Conservation (phyloP, 441 rosid genomes). For the Syzygium syzygioides region DNA sequence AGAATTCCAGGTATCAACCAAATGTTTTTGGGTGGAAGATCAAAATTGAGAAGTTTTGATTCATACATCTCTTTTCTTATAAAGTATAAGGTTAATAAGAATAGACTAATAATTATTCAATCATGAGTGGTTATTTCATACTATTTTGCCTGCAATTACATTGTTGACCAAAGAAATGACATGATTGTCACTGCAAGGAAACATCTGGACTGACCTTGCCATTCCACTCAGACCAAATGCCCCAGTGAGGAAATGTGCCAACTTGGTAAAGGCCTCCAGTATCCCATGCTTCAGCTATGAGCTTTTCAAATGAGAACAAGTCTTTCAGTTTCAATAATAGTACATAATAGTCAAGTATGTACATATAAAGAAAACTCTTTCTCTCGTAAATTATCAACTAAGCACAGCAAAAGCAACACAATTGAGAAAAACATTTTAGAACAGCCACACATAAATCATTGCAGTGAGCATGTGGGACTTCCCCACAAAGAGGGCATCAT, state of each 20-base stretch:
- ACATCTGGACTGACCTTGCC: slow-evolving; percentile 67
- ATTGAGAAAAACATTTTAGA: background rate
- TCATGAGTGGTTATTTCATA: background rate
- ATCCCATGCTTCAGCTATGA: slow-evolving; percentile 98
- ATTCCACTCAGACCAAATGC: slow-evolving; percentile 98
- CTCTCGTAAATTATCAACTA: background rate
- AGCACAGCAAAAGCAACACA: background rate
- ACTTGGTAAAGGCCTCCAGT: slow-evolving; percentile 97
- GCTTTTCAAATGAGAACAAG: slow-evolving; percentile 34
- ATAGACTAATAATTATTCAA: background rate
- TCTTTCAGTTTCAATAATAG: background rate
- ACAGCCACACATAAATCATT: background rate
- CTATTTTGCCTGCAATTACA: background rate
- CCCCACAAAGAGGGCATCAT: background rate
- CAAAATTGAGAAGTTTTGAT: background rate
- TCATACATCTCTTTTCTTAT: background rate
- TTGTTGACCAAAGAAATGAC: background rate
- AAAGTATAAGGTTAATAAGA: background rate
- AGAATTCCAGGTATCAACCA: background rate
- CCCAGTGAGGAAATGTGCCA: slow-evolving; percentile 95
- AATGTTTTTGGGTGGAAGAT: background rate
- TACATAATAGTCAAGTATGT: background rate
- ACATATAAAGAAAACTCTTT: background rate
- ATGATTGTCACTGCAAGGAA: background rate
- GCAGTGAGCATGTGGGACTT: background rate